These are phyloP conservation scores for Buxus sempervirens DNA, from an alignment of 164 flowering plant species.

Conservation along the genomic window DNA sequence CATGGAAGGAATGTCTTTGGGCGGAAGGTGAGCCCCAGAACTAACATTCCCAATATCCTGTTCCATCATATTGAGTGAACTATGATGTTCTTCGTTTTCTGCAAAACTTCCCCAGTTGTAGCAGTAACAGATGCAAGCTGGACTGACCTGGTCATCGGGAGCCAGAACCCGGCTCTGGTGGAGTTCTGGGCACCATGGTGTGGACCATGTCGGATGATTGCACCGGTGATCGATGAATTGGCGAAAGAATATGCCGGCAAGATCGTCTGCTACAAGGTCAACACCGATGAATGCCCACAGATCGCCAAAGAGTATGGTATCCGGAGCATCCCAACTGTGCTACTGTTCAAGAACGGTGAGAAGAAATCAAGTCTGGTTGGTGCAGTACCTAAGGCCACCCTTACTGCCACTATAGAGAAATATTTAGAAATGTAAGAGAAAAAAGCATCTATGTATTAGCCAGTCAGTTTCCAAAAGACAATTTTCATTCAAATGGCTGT, in stretches of 20 bases:
- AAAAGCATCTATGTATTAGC: not conserved
- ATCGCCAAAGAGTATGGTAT: conserved; percentile 64
- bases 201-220: conserved; percentile 84
- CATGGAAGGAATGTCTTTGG: too few species aligned
- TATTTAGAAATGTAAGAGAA: conserved; percentile 30
- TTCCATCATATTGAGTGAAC: not conserved
- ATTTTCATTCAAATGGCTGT: not conserved
- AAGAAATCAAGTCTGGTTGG: conserved; percentile 75
- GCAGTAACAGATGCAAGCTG: conserved; percentile 59
- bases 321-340: conserved; percentile 75
- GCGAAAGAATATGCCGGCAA: conserved; percentile 68
- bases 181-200: conserved; percentile 98
- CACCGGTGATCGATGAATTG: conserved; percentile 61
- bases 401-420: conserved; percentile 58
- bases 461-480: not conserved
- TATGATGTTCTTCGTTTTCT: not conserved
- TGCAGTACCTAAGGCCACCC: conserved; percentile 70
- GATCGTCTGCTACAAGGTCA: conserved; percentile 59
- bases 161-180: conserved; percentile 52
- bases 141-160: conserved; percentile 40
- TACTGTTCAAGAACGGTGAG: conserved; percentile 81
- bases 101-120: conserved; percentile 38
- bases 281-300: conserved; percentile 65
- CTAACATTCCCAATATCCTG: not conserved
- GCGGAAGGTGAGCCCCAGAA: too few species aligned